Evolutionary conservation across 306 rosid species (phyloP).

Genomic region (Arachis hypogaea): DNA sequence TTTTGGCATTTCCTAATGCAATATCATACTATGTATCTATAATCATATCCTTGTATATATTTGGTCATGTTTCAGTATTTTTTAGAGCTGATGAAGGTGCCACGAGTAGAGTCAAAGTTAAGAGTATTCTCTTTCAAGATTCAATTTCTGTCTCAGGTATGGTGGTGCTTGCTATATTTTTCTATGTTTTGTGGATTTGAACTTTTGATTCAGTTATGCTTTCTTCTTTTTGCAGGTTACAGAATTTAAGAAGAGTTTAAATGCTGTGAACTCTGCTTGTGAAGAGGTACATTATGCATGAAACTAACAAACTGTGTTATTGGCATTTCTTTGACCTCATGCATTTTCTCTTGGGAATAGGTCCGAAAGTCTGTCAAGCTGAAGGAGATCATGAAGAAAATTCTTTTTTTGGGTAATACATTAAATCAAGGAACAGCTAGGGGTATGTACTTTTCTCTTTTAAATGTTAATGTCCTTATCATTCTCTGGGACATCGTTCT

Average conservation of each 20-base stretch:
- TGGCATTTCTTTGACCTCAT: constrained; percentile 39
- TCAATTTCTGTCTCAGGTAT: constrained; percentile 91
- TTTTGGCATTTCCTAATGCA: constrained; percentile 22
- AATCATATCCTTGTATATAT: constrained; percentile 25
- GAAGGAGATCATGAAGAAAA: constrained; percentile 88
- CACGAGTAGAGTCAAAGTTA: constrained; percentile 95
- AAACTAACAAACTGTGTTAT: constrained; percentile 30
- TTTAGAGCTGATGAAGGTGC: constrained; percentile 97
- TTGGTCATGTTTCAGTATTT: constrained; percentile 67
- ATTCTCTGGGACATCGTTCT: constrained; percentile 17
- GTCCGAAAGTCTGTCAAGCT: constrained; percentile 76
- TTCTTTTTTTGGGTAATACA: constrained; percentile 89
- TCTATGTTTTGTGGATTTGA: constrained; percentile 25
- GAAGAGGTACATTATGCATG: constrained; percentile 70
- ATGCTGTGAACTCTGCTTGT: constrained; percentile 82
- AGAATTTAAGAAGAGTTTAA: constrained; percentile 85
- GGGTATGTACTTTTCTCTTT: constrained; percentile 58
- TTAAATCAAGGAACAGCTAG: constrained; percentile 99
- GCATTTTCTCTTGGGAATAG: constrained; percentile 49
- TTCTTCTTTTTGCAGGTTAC: constrained; percentile 57
- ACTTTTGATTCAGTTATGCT: constrained; percentile 32
- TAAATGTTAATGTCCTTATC: constrained; percentile 13
- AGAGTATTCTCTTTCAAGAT: constrained; percentile 95
- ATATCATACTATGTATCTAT: constrained; percentile 1
- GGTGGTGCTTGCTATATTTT: constrained; percentile 50